These are phyloP conservation scores for Lactifluus volemus DNA, from an alignment of 768 basidiomycete genomes.

Conservation along the genomic window DNA sequence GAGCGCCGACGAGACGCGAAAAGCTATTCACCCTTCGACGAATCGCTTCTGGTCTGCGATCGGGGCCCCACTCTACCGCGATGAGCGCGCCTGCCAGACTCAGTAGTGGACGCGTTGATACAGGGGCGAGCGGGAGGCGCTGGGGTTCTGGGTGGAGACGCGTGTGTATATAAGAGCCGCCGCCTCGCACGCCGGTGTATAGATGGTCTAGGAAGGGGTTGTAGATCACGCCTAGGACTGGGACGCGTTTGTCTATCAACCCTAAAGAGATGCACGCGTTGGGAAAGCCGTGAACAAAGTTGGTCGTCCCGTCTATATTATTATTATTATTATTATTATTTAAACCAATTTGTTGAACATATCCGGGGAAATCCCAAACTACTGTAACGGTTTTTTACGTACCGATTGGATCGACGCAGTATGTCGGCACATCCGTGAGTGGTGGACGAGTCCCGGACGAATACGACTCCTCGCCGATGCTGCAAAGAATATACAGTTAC, in stretches of 20 bases:
- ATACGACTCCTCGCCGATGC: constrained; percentile 62
- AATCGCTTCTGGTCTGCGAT: constrained; percentile 48
- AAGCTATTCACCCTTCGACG: constrained; percentile 58
- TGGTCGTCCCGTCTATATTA: constrained; percentile 65
- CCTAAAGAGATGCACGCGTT: constrained; percentile 89
- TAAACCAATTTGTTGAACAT: background rate
- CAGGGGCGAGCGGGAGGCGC: constrained; percentile 54
- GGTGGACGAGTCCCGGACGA: no score
- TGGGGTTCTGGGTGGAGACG: constrained; percentile 27
- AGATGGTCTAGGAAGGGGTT: constrained; percentile 87
- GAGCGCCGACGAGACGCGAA: constrained; percentile 65
- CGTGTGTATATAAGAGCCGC: constrained; percentile 59
- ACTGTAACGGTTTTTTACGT: constrained; percentile 12
- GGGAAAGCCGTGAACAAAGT: constrained; percentile 80
- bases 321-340: constrained; percentile 22
- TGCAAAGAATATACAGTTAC: constrained; percentile 24
- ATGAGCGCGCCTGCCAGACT: constrained; percentile 67
- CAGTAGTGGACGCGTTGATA: constrained; percentile 42
- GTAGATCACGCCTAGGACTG: constrained; percentile 34
- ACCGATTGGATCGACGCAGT: no score
- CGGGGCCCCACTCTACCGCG: constrained; percentile 86
- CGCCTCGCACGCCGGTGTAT: constrained; percentile 71
- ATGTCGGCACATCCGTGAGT: no score
- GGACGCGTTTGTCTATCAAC: constrained; percentile 69
- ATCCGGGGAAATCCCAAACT: background rate